Percentiles rank a stretch among this genome's conserved stretches.
Conservation (phyloP, 495 filamentous ascomycete genomes). For the Aspergillus sparsus region DNA sequence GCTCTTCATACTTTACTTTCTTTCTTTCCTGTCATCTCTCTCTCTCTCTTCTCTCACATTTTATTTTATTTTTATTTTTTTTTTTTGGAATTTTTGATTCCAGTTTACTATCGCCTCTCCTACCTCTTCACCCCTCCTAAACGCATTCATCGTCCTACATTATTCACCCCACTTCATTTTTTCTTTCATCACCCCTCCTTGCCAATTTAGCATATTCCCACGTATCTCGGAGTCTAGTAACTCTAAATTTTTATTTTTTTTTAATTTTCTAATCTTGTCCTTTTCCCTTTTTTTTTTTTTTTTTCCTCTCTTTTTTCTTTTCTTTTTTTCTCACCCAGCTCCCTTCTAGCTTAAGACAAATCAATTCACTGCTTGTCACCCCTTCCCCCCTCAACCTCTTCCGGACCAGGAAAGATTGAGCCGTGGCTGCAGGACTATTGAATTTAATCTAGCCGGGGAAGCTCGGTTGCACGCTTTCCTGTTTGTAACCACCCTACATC, state of each 20-base stretch:
- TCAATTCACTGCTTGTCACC: neutral
- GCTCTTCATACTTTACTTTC: too few relatives aligned
- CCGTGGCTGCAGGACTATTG: conserved; percentile 9
- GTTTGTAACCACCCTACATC: neutral
- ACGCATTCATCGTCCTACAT: conserved; percentile 9
- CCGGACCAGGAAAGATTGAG: neutral
- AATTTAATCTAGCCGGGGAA: conserved; percentile 10
- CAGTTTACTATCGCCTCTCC: neutral
- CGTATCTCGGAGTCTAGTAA: neutral
- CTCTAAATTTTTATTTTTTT: neutral
- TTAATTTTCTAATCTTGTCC: neutral
- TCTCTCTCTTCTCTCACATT: neutral
- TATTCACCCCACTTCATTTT: neutral
- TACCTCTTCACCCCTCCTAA: neutral
- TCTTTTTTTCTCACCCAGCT: conserved; percentile 1
- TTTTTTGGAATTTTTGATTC: neutral
- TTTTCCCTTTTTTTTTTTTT: neutral
- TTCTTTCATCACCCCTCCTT: neutral
- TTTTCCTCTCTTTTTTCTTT: neutral
- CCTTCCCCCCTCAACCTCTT: conserved; percentile 3
- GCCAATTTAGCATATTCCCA: conserved; percentile 13
- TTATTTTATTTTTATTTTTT: neutral
- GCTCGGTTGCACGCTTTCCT: neutral
- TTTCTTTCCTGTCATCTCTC: too few relatives aligned
- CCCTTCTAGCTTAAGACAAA: conserved; percentile 6